These are phyloP conservation scores for Prototheca cutis DNA, from an alignment of 163 green algal species.

Conservation along the genomic window DNA sequence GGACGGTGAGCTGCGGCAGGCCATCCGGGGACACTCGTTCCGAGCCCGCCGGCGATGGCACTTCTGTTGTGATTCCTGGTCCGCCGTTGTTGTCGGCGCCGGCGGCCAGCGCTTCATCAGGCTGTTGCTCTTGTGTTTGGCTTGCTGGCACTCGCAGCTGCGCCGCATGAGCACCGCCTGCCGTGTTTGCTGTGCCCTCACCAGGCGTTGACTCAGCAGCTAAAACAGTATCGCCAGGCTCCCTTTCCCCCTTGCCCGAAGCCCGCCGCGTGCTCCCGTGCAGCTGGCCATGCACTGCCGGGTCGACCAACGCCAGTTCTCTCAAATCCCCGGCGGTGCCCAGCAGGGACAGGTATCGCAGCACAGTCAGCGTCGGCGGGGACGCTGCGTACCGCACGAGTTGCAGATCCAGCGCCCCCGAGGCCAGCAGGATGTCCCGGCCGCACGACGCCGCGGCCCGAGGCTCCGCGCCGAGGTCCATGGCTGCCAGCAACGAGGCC, in stretches of 20 bases:
- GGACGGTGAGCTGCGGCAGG: constrained; percentile 10
- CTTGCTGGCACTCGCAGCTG: too few relatives aligned
- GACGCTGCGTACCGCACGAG: constrained; percentile 35
- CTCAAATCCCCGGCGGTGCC: too few relatives aligned
- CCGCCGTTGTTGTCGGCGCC: background rate
- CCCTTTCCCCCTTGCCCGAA: too few relatives aligned
- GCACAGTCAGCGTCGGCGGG: constrained; percentile 16
- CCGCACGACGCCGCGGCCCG: constrained; percentile 62
- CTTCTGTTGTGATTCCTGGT: background rate
- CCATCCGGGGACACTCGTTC: too few relatives aligned
- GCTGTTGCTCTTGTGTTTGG: too few relatives aligned
- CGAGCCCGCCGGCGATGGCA: background rate
- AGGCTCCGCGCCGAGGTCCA: constrained; percentile 38
- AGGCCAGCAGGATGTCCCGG: constrained; percentile 55
- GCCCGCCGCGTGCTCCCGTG: too few relatives aligned
- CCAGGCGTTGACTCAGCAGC: too few relatives aligned
- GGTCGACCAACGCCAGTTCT: constrained; percentile 54
- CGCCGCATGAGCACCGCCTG: too few relatives aligned
- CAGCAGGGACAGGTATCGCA: constrained; percentile 73
- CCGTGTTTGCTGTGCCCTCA: too few relatives aligned
- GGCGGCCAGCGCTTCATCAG: too few relatives aligned
- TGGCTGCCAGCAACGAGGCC: constrained; percentile 44
- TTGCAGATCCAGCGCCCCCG: constrained; percentile 55
- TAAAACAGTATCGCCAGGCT: too few relatives aligned
- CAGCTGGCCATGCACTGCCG: too few relatives aligned